Base-by-base conservation (phyloP, 768 basidiomycete genomes). In the Mycena albidolilacea region DNA sequence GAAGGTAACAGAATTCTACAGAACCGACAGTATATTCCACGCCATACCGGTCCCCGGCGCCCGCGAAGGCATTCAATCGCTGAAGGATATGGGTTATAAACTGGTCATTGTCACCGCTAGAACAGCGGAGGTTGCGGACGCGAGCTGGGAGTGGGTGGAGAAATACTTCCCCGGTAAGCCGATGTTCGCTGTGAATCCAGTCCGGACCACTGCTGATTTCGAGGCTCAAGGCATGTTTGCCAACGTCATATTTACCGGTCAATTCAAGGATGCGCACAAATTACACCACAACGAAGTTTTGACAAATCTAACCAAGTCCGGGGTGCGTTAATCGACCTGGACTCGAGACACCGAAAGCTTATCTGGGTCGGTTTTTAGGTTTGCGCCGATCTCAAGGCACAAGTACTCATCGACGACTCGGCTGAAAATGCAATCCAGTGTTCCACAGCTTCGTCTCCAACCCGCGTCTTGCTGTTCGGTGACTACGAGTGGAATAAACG, bases 101-200 rank as follows among this genome's bases (percentile, higher is more conserved):
- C 83, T 96, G 60, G 86, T 94, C 67, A 89, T 95, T 73, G 89
- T 96, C 61, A 96, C 95, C 10, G 93, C 95, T n/a, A 85, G 95
- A 74, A 84, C 85, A 35, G 82, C 87, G 67, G 85, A 87, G 44
- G 82, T 87, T 64, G 85, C 89, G 15, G 88, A 89, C 58, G 83
- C 87, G 57, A 93, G 89, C 67, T 90, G 90, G 86, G 82, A 85
- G 52, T 95, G 95, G 94, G 81, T 92, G 12, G 85, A 90, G 43
- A 83, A 85, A 69, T 85, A 93, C 79, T 92, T 92, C 76, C 90
- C 92, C 39, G 92, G 90, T 87, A 73, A 74, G 84, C 17, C 30
- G 7, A 76, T 44, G 70, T 73, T 50, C 3, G 6, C 30, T 7
- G 15, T 7, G 2, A 12, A 38, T 30, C 4, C 11, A 7, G 11